Percentiles rank a stretch among this genome's conserved stretches.
Conservation (phyloP, 2,329 filamentous ascomycete genomes). For the Sporothrix pseudoabietina region DNA sequence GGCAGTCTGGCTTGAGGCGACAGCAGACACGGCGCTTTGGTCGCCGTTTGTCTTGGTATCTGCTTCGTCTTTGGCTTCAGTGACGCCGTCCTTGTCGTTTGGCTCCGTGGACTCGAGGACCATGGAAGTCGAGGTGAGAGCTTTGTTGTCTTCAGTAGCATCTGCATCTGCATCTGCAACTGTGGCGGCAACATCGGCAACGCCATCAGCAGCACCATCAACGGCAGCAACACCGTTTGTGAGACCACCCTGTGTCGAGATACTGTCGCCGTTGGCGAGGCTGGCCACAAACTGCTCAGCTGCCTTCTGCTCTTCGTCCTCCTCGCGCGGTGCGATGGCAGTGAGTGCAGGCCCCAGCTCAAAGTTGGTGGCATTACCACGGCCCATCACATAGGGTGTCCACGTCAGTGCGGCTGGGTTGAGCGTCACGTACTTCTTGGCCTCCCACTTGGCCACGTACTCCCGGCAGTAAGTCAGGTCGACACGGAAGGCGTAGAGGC, state of each 20-base stretch:
- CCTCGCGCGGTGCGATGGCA: slow-evolving; percentile 84
- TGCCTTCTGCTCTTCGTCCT: slow-evolving; percentile 57
- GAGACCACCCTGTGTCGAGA: slow-evolving; percentile 11
- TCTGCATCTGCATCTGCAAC: neutral
- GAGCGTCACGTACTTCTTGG: slow-evolving; percentile 83
- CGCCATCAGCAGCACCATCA: neutral
- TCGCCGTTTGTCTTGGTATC: slow-evolving; percentile 20
- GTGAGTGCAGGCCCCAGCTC: slow-evolving; percentile 80
- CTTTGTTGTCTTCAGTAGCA: slow-evolving; percentile 26
- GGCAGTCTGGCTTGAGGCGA: neutral
- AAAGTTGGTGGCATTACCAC: slow-evolving; percentile 77
- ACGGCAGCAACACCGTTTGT: neutral
- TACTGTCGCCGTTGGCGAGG: slow-evolving; percentile 31
- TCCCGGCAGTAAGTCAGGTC: slow-evolving; percentile 83
- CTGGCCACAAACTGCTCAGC: slow-evolving; percentile 40
- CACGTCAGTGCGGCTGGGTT: slow-evolving; percentile 81
- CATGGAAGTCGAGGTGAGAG: slow-evolving; percentile 30
- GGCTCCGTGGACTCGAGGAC: slow-evolving; percentile 35
- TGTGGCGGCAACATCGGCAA: neutral
- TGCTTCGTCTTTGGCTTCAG: neutral
- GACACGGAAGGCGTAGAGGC: slow-evolving; percentile 84
- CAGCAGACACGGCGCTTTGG: neutral
- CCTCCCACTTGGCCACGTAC: slow-evolving; percentile 86
- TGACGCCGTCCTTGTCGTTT: slow-evolving; percentile 32
- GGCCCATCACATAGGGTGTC: slow-evolving; percentile 97